Conservation (phyloP, 441 rosid genomes). For the Breynia disticha region DNA sequence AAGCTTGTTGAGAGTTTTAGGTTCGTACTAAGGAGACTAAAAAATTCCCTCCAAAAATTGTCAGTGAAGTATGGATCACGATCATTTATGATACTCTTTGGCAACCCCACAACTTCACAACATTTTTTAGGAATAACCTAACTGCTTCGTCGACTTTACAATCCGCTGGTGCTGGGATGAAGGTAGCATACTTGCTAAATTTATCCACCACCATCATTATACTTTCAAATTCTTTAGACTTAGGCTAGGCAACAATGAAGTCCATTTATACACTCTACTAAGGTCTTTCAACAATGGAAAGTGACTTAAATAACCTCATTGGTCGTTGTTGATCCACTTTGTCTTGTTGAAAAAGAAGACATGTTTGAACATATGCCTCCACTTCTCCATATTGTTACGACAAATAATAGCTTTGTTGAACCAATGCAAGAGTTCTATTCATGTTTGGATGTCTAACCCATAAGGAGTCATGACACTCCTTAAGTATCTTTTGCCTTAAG, state of each 20-base stretch:
- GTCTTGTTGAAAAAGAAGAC: background rate
- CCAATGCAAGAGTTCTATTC: background rate
- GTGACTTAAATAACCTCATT: background rate
- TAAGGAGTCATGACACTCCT: background rate
- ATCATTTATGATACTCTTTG: background rate
- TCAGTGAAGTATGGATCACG: background rate
- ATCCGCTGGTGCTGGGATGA: background rate
- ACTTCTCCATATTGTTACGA: background rate
- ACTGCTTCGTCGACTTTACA: background rate
- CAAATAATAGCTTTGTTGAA: no score
- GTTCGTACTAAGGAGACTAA: background rate
- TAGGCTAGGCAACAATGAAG: background rate
- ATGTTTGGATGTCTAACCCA: background rate
- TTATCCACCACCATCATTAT: background rate
- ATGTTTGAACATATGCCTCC: background rate
- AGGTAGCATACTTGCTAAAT: background rate
- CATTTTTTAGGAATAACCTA: background rate
- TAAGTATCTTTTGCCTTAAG: no score
- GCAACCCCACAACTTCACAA: background rate
- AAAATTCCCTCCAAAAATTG: background rate
- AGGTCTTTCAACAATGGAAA: background rate
- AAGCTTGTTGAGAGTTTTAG: no score
- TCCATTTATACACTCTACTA: background rate
- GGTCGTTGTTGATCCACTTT: background rate
- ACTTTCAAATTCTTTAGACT: background rate